Evolutionary conservation across 2,329 filamentous ascomycete species (phyloP), one percentile per base, ranked within the genome.

Genomic region (Epichloe amarillans): DNA sequence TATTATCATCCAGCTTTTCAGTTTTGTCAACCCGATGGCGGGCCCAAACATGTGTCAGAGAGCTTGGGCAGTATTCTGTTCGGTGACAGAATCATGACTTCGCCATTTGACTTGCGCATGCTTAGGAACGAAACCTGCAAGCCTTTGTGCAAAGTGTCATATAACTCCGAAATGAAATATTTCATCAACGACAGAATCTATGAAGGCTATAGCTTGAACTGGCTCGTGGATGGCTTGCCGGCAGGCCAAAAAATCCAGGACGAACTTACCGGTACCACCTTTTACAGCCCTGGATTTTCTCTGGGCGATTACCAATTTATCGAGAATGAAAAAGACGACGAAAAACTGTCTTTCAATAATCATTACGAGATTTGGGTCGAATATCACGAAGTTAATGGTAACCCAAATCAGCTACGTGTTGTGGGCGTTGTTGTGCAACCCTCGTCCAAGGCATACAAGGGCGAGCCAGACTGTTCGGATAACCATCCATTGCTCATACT

Each of bases 11-110:
- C 83, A 5, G 78, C 78, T 3, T 95, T 98, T 69, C 82, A 86
- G 63, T 95, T 96, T 73, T 98, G 93, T 69, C 72, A 78, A 59
- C 93, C 91, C 2, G 72, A 85, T 51, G 82, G 75, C 54, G 88
- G 88, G 2, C 83, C 89, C 8, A 68, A 90, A 64, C 79, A 86
- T 71, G 81, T 95, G 21, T 83, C 87, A 40, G 93, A 96, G 70
- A 69, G 67, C 54, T 69, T 98, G 56, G 93, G 93, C 23, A 96
- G 91, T 73, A 98, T 98, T 64, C 70, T 98, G 48, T 98, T 98
- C 60, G 93, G 93, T 58, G 93, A 98, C 70, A 82, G 93, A 51
- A 98, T 98, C 71, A 88, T 88, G 71, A 95, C 88, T n/a, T 97
- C 91, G 37, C 88, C 91, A 0, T 95, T 95, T 63, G 82, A 95